phyloP scores from a whole-genome alignment of 1,284 basidiomycete genomes.

The Ustilago crameri region DNA sequence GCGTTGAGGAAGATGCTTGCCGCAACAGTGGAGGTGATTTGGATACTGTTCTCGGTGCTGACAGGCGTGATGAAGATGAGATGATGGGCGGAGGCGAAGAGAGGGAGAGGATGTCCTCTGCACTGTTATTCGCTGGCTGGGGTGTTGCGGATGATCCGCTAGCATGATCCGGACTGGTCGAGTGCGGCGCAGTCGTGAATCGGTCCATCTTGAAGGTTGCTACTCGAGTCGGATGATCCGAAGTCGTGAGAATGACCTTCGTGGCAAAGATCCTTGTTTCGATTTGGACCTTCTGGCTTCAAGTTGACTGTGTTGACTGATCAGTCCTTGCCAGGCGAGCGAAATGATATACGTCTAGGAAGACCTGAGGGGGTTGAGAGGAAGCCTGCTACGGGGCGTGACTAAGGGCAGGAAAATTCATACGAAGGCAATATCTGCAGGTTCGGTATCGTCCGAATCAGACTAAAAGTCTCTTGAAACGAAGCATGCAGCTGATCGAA shows the following conservation, averaged over 20 bases:
- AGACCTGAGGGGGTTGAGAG: too few species aligned
- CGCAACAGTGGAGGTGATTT: conserved; percentile 9
- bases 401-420: too few species aligned
- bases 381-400: too few species aligned
- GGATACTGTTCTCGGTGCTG: not conserved
- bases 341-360: too few species aligned
- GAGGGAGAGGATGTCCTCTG: conserved; percentile 8
- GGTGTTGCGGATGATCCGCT: not conserved
- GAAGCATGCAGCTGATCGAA: conserved; percentile 17
- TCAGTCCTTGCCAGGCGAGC: too few species aligned
- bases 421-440: too few species aligned
- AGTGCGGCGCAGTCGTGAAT: not conserved
- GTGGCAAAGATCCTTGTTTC: not conserved
- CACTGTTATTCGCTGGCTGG: not conserved
- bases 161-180: not conserved
- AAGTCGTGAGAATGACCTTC: not conserved
- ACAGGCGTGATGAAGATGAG: too few species aligned
- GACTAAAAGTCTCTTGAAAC: not conserved
- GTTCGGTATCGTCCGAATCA: not conserved
- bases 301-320: too few species aligned
- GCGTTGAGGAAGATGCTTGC: conserved; percentile 4
- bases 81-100: conserved; percentile 27
- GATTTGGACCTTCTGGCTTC: not conserved
- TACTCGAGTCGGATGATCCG: conserved; percentile 1
- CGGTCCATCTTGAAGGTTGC: not conserved